Conservation (phyloP, 345 rosid genomes). For the Barbarea vulgaris region DNA sequence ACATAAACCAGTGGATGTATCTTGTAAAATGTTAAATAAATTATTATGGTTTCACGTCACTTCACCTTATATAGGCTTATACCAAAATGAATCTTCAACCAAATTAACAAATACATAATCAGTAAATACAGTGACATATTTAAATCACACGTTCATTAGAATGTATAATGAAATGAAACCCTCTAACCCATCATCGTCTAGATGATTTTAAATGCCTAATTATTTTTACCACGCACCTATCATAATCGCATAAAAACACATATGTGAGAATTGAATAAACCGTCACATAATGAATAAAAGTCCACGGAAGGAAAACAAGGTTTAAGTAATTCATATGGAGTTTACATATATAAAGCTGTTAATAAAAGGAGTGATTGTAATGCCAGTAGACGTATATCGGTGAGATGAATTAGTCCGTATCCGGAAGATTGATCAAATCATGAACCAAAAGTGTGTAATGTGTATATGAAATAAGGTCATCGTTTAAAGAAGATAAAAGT, state of each 20-base stretch:
- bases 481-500: background rate
- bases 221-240: background rate
- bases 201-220: background rate
- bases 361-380: conserved; percentile 3
- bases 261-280: too few relatives aligned
- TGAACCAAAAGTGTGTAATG: background rate
- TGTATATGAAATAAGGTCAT: background rate
- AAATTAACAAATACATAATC: background rate
- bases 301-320: background rate
- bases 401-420: background rate
- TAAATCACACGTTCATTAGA: background rate
- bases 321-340: conserved; percentile 16
- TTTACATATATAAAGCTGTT: background rate
- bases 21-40: background rate
- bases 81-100: background rate
- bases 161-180: background rate
- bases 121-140: background rate
- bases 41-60: background rate
- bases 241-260: background rate
- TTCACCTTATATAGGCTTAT: background rate
- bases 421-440: background rate
- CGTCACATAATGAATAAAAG: background rate
- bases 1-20: background rate
- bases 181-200: background rate
- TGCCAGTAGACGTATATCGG: conserved; percentile 7